Evolutionary conservation across 2,329 filamentous ascomycete species (phyloP), one percentile per base, ranked within the genome.

Genomic region (Neonectria punicea): DNA sequence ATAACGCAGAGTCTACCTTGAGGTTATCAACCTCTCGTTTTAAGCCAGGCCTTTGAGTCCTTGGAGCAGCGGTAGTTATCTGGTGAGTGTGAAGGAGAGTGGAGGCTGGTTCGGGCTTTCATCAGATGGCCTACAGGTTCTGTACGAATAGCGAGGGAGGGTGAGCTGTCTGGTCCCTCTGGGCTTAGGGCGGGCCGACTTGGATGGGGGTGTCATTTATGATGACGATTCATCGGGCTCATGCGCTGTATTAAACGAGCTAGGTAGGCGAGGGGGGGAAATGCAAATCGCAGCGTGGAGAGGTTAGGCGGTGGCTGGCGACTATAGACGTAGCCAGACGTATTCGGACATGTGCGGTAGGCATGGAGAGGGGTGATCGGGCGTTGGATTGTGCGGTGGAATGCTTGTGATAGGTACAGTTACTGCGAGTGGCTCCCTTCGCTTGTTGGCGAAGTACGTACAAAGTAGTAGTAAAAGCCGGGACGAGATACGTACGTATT

Each of bases 401-500:
- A 64, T 64, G 61, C 34, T 28, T 18, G 44, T 61, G 53, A 61
- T 47, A 55, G n/a, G 14, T 39, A 56, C 53, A 30, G 41, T 44
- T 54, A 41, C 57, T 34, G 50, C 25, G 22, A 43, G 44, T 60
- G 28, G 41, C 49, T 30, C 20, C 47, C 47, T 50, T 50, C 28
- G 47, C 47, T 50, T 60, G 50, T 16, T 58, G 47, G 49, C 55
- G n/a, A 20, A 34, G 18, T 16, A 56, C 8, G 11, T 32, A 32
- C 22, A 22, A 22, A 22, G 22, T 25, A 25, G 25, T 25, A 30
- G 32, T 34, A 34, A 34, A 34, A 10, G 32, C 34, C 14, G 47
- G 36, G 7, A 11, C 30, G 41, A 41, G 39, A 47, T 53, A 18
- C 58, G 39, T 46, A 22, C 46, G 59, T 43, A 34, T 30, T 41